Evolutionary conservation across 2,329 filamentous ascomycete species (phyloP).

Genomic region (Xylaria sp.): DNA sequence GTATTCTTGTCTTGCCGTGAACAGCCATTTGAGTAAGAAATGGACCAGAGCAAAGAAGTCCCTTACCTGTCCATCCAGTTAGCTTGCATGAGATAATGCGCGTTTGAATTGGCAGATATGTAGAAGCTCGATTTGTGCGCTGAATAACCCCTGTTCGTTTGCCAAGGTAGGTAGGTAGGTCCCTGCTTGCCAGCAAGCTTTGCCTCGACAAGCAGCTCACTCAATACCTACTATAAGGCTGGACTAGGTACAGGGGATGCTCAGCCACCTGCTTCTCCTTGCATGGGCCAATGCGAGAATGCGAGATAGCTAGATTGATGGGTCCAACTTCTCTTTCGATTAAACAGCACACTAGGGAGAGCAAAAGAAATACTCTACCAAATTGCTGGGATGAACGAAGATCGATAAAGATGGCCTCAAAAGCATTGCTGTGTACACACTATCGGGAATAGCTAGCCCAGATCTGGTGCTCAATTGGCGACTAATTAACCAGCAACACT

Average conservation of each 20-base stretch:
- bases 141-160: constrained; percentile 26
- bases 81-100: background rate
- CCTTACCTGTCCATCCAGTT: background rate
- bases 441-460: background rate
- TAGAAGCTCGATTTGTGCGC: constrained; percentile 29
- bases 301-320: constrained; percentile 29
- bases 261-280: constrained; percentile 44
- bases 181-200: constrained; percentile 4
- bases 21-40: background rate
- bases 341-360: background rate
- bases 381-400: constrained; percentile 12
- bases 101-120: background rate
- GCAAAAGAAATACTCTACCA: constrained; percentile 26
- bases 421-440: background rate
- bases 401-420: constrained; percentile 12
- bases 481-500: constrained; percentile 22
- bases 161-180: background rate
- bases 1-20: background rate
- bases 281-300: constrained; percentile 35
- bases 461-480: constrained; percentile 2
- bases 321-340: constrained; percentile 13
- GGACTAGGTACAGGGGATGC: constrained; percentile 37
- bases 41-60: too few species aligned
- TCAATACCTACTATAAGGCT: constrained; percentile 5
- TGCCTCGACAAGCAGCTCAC: constrained; percentile 13